Base-by-base conservation (phyloP, 1,139 yeast genomes). In the Protomyces macrosporus region DNA sequence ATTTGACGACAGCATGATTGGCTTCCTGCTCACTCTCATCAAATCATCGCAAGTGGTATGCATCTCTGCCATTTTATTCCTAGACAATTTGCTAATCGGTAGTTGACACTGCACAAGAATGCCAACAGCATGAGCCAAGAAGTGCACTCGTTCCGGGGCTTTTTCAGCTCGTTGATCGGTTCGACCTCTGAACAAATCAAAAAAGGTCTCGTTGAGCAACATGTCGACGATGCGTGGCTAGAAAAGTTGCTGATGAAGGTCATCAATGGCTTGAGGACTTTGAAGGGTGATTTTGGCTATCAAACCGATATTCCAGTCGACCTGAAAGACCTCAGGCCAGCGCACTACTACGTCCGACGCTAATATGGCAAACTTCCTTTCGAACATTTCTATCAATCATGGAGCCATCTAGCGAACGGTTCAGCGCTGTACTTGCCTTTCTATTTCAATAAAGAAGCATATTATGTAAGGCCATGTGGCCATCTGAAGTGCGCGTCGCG, bases 141-240 rank as follows among this genome's bases (percentile, higher is more conserved):
- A 5, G 56, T 58, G 6, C 55, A 51, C 36, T 51, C 56, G 33
- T 33, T 50, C 14, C 12, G 14, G 39, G 62, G 52, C 53, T 58
- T 58, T 52, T 36, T 48, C 40, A 32, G 35, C 16, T 34, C 50
- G 10, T 12, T 58, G 35, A 40, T 39, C 14, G 34, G 36, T n/a
- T 55, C 62, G 45, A 42, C 56, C 33, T 16, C 35, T 33, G 62
- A 58, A 16, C 62, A 58, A 42, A 52, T 55, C n/a, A 58, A 58
- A 52, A 58, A 58, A 45, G 39, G 42, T 9, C 45, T 58, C 30
- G 62, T 58, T 6, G 62, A 58, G 34, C 45, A 40, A 12, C 62
- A 58, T 36, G 62, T 58, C 53, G 62, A 58, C 14, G 62, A 58
- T 34, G 56, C 53, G 7, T 58, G 62, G 62, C 52, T 58, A 23